Evolutionary conservation across 306 rosid genomes (phyloP).

Genomic region (Coriaria nepalensis): DNA sequence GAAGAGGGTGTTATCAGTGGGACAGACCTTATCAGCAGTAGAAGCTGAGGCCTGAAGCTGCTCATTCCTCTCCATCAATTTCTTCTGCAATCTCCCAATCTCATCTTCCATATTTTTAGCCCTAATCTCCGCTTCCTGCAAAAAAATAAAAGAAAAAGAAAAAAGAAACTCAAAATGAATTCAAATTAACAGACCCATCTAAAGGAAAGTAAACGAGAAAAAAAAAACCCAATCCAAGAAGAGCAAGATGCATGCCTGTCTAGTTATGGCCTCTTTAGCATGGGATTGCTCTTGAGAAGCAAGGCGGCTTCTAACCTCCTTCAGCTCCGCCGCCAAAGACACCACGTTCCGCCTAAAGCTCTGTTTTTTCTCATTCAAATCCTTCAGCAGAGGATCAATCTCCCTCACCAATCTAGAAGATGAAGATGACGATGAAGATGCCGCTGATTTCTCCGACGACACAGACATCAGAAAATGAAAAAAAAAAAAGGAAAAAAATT

Average conservation of each 20-base stretch:
- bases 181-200: conserved; percentile 18
- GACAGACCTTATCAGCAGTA: conserved; percentile 52
- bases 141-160: conserved; percentile 19
- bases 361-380: conserved; percentile 82
- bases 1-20: conserved; percentile 12
- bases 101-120: conserved; percentile 75
- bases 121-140: conserved; percentile 74
- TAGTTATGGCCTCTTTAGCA: conserved; percentile 52
- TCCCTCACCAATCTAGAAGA: conserved; percentile 22
- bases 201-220: conserved; percentile 15
- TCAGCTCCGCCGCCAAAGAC: conserved; percentile 80
- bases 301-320: conserved; percentile 65
- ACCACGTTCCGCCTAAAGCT: conserved; percentile 79
- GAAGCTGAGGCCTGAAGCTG: conserved; percentile 64
- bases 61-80: conserved; percentile 49
- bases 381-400: conserved; percentile 68
- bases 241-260: conserved; percentile 46
- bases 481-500: background rate
- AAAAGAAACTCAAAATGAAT: conserved; percentile 13
- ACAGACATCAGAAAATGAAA: conserved; percentile 36
- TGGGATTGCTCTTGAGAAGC: conserved; percentile 69
- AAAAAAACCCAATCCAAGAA: conserved; percentile 13
- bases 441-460: conserved; percentile 25
- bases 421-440: conserved; percentile 12
- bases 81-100: conserved; percentile 46